These are phyloP conservation scores for Colletotrichum tamarilloi DNA, from an alignment of 2,329 filamentous ascomycete genomes.

Conservation along the genomic window DNA sequence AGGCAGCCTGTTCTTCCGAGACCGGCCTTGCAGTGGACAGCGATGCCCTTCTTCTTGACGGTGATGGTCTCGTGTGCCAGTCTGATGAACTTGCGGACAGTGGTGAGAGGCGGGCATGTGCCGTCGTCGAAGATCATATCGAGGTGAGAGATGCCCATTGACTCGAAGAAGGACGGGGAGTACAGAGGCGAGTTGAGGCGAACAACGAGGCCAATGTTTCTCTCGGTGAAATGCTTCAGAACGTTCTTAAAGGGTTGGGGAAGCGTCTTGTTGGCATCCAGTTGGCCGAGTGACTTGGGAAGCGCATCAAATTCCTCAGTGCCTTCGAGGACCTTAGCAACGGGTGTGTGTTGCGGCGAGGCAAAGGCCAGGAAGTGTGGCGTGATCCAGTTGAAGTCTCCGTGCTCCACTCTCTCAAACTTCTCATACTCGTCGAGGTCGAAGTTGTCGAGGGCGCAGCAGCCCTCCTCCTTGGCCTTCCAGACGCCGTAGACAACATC, in stretches of 20 bases:
- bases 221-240: conserved; percentile 85
- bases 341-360: conserved; percentile 86
- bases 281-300: conserved; percentile 79
- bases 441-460: conserved; percentile 93
- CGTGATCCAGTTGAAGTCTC: conserved; percentile 99
- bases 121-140: conserved; percentile 99
- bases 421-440: conserved; percentile 97
- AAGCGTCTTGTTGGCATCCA: conserved; percentile 77
- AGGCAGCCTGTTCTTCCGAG: conserved; percentile 94
- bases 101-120: conserved; percentile 87
- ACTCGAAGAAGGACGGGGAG: conserved; percentile 96
- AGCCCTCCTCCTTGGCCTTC: conserved; percentile 96
- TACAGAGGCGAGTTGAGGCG: conserved; percentile 96
- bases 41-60: conserved; percentile 89
- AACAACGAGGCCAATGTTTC: conserved; percentile 92
- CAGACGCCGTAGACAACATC: conserved; percentile 98
- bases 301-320: conserved; percentile 80
- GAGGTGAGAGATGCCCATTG: conserved; percentile 91
- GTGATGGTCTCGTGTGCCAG: conserved; percentile 95
- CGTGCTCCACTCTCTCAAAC: conserved; percentile 95
- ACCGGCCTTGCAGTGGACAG: conserved; percentile 98
- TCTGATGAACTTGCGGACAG: conserved; percentile 95
- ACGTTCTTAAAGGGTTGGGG: conserved; percentile 96
- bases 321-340: conserved; percentile 76
- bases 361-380: conserved; percentile 96